These are phyloP conservation scores for Leccinum fuscescens DNA, from an alignment of 1,284 basidiomycete species.

Conservation along the genomic window DNA sequence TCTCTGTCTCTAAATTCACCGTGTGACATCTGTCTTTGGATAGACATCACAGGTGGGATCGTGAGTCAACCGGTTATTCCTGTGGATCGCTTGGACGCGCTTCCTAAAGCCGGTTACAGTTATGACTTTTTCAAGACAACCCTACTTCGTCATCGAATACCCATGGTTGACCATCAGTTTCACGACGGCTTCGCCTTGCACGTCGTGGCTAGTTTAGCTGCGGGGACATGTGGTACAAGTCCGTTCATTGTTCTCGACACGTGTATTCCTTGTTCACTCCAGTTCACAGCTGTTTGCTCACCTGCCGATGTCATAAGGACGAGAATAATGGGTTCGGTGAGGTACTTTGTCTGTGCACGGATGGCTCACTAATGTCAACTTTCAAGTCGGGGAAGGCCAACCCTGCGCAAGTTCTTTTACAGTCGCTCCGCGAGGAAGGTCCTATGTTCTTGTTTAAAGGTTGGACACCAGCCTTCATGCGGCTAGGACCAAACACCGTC, in stretches of 20 bases:
- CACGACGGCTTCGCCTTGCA: slow-evolving; percentile 70
- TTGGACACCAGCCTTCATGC: slow-evolving; percentile 84
- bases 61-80: slow-evolving; percentile 47
- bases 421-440: slow-evolving; percentile 72
- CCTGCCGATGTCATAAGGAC: slow-evolving; percentile 87
- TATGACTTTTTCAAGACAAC: slow-evolving; percentile 85
- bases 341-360: slow-evolving; percentile 19
- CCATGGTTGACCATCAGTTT: slow-evolving; percentile 63
- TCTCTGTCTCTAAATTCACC: neutral
- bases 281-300: slow-evolving; percentile 70
- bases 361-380: slow-evolving; percentile 3
- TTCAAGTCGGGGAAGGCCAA: slow-evolving; percentile 48
- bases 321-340: slow-evolving; percentile 71
- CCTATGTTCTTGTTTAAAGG: slow-evolving; percentile 85
- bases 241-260: slow-evolving; percentile 40
- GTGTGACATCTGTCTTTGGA: slow-evolving; percentile 13
- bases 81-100: neutral
- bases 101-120: slow-evolving; percentile 38
- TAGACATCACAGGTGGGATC: slow-evolving; percentile 85
- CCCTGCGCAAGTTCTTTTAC: slow-evolving; percentile 50
- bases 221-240: slow-evolving; percentile 90
- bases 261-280: slow-evolving; percentile 10
- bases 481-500: slow-evolving; percentile 80
- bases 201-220: slow-evolving; percentile 59
- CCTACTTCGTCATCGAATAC: slow-evolving; percentile 55